Evolutionary conservation across 768 basidiomycete genomes (phyloP).

Genomic region (Fibroporia radiculosa): DNA sequence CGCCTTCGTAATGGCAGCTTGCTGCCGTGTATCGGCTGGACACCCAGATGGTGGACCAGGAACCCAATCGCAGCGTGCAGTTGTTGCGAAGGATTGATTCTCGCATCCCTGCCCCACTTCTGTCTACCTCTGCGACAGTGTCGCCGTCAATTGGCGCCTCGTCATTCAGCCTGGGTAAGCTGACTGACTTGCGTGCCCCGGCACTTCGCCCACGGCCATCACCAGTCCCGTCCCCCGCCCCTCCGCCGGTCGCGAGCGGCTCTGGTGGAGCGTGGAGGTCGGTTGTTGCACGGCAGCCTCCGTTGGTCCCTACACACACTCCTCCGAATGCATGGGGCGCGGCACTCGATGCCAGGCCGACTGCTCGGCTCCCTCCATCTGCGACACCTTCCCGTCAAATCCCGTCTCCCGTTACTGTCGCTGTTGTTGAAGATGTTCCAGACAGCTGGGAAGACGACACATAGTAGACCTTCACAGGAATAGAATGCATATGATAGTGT

Average conservation of each 20-base stretch:
- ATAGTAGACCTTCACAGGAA: no score
- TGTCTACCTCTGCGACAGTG: constrained; percentile 40
- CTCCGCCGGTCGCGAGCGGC: constrained; percentile 4
- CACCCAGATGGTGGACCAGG: constrained; percentile 83
- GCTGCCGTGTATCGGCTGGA: constrained; percentile 78
- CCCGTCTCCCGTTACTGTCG: constrained; percentile 1
- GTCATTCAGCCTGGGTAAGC: constrained; percentile 45
- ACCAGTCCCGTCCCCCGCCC: constrained; percentile 21
- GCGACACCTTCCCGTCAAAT: constrained; percentile 2
- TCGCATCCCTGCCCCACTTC: constrained; percentile 61
- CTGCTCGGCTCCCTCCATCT: constrained; percentile 1
- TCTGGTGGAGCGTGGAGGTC: constrained; percentile 26
- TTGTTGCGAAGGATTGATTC: constrained; percentile 79
- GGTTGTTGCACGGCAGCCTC: constrained; percentile 20
- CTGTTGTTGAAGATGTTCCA: constrained; percentile 28
- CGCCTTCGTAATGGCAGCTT: constrained; percentile 38
- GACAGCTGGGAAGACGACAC: constrained; percentile 52
- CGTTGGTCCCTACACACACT: constrained; percentile 4
- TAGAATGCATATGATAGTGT: no score
- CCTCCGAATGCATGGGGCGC: constrained; percentile 11
- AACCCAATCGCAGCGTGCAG: constrained; percentile 82
- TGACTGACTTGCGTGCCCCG: constrained; percentile 44
- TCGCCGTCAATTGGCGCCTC: constrained; percentile 15
- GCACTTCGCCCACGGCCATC: constrained; percentile 8
- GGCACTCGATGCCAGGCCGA: background rate